Base-by-base conservation (phyloP, 768 basidiomycete genomes). In the Agaricus subrufescens region DNA sequence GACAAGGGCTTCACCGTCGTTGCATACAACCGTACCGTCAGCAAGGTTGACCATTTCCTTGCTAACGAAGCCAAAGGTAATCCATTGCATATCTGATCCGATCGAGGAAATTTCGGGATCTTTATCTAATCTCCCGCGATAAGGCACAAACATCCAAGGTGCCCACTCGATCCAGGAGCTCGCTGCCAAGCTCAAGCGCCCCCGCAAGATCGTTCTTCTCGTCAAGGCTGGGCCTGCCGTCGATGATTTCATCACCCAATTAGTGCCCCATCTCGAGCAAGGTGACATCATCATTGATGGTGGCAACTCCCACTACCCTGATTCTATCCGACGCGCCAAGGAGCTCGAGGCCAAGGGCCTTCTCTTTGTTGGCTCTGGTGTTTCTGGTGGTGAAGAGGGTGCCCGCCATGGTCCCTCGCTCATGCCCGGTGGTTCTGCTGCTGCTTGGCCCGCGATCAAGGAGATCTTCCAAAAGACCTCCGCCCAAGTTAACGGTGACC, bases 201-300 rank as follows among this genome's bases (percentile, higher is more conserved):
- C 97, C 53, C 87, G 97, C 74, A 94, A 97, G 76, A 96, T 98
- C 71, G 85, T 99, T 70, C 87, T 99, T 59, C 92, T 99, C 67
- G 97, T 99, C 74, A 98, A 98, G 81, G 97, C 97, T 59, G 97
- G 97, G 58, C 71, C 83, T 58, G 96, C 97, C 62, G 97, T 99
- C 58, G 97, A 99, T 75, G 83, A 85, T 68, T 98, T 98, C 76
- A 99, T 99, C 73, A 66, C 75, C 23, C 90, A 93, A 73, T 88
- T 98, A 58, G 82, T 81, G 58, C 94, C 96, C 54, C 75, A 87
- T 71, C 89, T 99, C 63, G 95, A 98, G 71, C 72, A 85, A 67
- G 97, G 97, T 64, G 97, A 99, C 74, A 98, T 99, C 79, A 83
- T 99, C 80, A 98, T 99, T 64, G 97, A 99, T 72, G 97, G 97